Conservation (phyloP, 306 rosid species). For the Cicer yamashitae region DNA sequence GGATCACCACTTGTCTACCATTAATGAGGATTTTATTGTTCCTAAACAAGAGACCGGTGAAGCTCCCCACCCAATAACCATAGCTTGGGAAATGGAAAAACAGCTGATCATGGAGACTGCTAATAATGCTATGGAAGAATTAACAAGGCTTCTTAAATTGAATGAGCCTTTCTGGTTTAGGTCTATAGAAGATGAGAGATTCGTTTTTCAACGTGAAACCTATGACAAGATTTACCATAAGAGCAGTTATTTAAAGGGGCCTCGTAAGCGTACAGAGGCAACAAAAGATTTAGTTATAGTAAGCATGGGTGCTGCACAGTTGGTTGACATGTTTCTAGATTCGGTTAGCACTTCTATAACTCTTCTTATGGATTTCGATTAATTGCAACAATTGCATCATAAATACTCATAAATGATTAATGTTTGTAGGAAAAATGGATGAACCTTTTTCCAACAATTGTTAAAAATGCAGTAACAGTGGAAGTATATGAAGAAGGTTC, state of each 20-base stretch:
- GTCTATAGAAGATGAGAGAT: conserved; percentile 41
- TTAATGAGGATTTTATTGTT: neutral
- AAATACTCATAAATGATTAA: too few relatives aligned
- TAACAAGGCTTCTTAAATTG: conserved; percentile 47
- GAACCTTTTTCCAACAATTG: conserved; percentile 64
- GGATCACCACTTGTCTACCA: neutral
- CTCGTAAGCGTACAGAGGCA: conserved; percentile 53
- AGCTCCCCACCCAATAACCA: conserved; percentile 15
- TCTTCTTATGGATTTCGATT: neutral
- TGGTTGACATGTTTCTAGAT: conserved; percentile 65
- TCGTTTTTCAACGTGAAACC: conserved; percentile 51
- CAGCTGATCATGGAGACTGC: conserved; percentile 52
- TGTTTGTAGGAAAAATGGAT: conserved; percentile 64
- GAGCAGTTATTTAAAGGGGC: conserved; percentile 32
- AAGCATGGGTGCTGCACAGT: conserved; percentile 46
- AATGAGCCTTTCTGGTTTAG: conserved; percentile 68
- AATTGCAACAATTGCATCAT: too few relatives aligned
- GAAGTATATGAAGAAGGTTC: conserved; percentile 58
- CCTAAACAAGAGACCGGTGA: conserved; percentile 16
- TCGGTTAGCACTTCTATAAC: conserved; percentile 46
- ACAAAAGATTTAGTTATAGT: conserved; percentile 66
- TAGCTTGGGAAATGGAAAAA: conserved; percentile 43
- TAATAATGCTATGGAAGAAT: conserved; percentile 57
- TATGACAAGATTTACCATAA: conserved; percentile 52
- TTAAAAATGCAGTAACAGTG: conserved; percentile 59